These are phyloP conservation scores for Pichia sporocuriosa DNA, from an alignment of 805 yeast species.

Conservation along the genomic window DNA sequence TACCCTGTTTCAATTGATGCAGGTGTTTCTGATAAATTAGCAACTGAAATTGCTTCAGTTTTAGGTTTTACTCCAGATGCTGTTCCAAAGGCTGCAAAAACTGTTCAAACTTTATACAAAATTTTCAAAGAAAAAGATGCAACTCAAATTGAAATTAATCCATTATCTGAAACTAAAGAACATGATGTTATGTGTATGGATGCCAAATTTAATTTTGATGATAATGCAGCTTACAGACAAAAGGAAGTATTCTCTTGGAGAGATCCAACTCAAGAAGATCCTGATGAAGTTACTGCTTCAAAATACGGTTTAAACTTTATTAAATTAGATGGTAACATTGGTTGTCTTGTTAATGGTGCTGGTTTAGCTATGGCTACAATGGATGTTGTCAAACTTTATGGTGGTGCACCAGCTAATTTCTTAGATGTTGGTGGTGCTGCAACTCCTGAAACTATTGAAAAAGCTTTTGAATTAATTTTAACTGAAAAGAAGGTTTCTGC, in stretches of 20 bases:
- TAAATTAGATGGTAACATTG: constrained; percentile 97
- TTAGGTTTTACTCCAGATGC: constrained; percentile 79
- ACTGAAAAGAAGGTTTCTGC: constrained; percentile 86
- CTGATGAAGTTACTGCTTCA: constrained; percentile 91
- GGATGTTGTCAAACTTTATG: constrained; percentile 97
- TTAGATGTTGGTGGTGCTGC: constrained; percentile 99
- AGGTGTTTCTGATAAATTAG: constrained; percentile 77
- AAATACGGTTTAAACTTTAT: constrained; percentile 89
- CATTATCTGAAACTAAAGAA: constrained; percentile 88
- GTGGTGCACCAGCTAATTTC: constrained; percentile 99
- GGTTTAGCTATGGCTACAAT: constrained; percentile 99
- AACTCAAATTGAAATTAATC: constrained; percentile 98
- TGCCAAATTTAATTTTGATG: constrained; percentile 97
- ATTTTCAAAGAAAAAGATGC: constrained; percentile 90
- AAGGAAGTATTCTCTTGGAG: constrained; percentile 93
- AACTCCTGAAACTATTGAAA: constrained; percentile 95
- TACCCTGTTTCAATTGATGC: constrained; percentile 68
- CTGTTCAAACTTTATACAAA: constrained; percentile 80
- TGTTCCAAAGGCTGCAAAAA: constrained; percentile 77
- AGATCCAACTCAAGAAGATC: constrained; percentile 96
- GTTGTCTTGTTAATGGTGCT: constrained; percentile 98
- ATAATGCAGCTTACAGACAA: constrained; percentile 93
- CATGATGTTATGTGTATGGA: constrained; percentile 95
- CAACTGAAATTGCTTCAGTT: constrained; percentile 66
- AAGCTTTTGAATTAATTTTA: constrained; percentile 89